Conservation (phyloP, 2,329 filamentous ascomycete species). For the Knufia fluminis region DNA sequence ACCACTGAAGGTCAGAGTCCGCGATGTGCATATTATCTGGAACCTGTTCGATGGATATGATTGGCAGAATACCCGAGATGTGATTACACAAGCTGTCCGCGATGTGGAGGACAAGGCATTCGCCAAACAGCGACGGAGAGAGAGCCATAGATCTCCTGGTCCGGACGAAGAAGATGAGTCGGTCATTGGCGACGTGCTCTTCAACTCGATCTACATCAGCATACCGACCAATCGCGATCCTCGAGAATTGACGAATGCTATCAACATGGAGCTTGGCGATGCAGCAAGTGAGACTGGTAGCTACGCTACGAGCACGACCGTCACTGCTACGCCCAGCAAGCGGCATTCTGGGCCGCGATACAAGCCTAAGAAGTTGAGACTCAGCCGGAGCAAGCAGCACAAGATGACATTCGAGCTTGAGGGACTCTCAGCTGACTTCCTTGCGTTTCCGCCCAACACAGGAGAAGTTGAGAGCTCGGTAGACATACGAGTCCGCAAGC, state of each 20-base stretch:
- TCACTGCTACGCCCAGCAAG: conserved; percentile 30
- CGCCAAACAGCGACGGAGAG: conserved; percentile 56
- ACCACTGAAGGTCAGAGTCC: conserved; percentile 67
- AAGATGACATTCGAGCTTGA: conserved; percentile 93
- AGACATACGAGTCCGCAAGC: conserved; percentile 68
- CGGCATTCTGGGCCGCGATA: conserved; percentile 22
- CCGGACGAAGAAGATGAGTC: conserved; percentile 63
- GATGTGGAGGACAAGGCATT: conserved; percentile 75
- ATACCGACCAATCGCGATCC: conserved; percentile 81
- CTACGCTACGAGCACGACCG: conserved; percentile 62
- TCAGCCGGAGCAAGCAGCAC: conserved; percentile 78
- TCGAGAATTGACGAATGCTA: conserved; percentile 67
- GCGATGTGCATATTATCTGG: conserved; percentile 91
- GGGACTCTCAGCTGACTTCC: conserved; percentile 71
- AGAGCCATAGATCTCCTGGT: conserved; percentile 46
- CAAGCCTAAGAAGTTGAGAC: conserved; percentile 54
- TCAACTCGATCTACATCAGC: conserved; percentile 97
- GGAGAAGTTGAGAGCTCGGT: conserved; percentile 82
- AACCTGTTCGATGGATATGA: conserved; percentile 97
- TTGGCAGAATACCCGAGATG: conserved; percentile 78
- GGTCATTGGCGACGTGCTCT: conserved; percentile 87
- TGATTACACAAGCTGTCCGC: conserved; percentile 78
- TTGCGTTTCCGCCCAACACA: conserved; percentile 65
- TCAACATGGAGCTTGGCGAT: conserved; percentile 84
- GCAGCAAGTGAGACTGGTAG: conserved; percentile 82